Percentiles rank a stretch among this genome's conserved stretches.
Conservation (phyloP, 2,329 filamentous ascomycete genomes). For the Colletotrichum incanum region DNA sequence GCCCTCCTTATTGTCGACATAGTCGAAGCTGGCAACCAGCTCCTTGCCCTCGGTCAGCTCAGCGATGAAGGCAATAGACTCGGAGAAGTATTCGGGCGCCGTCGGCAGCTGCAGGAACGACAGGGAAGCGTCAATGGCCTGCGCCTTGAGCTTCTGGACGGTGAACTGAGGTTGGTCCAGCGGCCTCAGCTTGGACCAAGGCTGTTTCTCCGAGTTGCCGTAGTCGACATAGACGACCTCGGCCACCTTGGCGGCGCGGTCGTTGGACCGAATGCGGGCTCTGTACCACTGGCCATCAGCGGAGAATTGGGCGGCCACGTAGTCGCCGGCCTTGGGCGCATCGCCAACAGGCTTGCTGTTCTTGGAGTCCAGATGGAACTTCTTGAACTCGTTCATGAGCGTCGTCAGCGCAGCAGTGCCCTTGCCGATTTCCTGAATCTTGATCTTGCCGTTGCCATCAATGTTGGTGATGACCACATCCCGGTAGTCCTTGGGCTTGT, state of each 20-base stretch:
- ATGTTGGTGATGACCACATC: slow-evolving; percentile 95
- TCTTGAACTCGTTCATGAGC: slow-evolving; percentile 91
- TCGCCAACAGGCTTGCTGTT: slow-evolving; percentile 82
- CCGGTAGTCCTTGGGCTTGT: slow-evolving; percentile 87
- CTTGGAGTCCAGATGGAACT: slow-evolving; percentile 88
- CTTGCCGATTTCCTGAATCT: slow-evolving; percentile 91
- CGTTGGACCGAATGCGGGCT: slow-evolving; percentile 90
- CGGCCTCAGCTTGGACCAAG: slow-evolving; percentile 88
- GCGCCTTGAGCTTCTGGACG: slow-evolving; percentile 84
- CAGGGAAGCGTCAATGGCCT: slow-evolving; percentile 89
- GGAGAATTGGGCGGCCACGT: slow-evolving; percentile 91
- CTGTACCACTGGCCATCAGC: slow-evolving; percentile 96
- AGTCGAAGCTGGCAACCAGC: slow-evolving; percentile 93
- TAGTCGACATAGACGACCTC: slow-evolving; percentile 97
- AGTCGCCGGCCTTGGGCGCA: slow-evolving; percentile 91
- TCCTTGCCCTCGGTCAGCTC: slow-evolving; percentile 82
- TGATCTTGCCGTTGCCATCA: slow-evolving; percentile 85
- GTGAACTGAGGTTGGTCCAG: slow-evolving; percentile 86
- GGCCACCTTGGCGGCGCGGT: slow-evolving; percentile 88
- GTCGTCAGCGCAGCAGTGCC: slow-evolving; percentile 89
- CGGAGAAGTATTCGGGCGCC: slow-evolving; percentile 84
- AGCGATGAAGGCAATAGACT: slow-evolving; percentile 82
- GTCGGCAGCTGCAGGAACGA: slow-evolving; percentile 92
- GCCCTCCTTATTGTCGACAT: slow-evolving; percentile 83
- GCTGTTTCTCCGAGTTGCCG: slow-evolving; percentile 91